Conservation (phyloP, 768 basidiomycete species). For the Jaapia argillacea region DNA sequence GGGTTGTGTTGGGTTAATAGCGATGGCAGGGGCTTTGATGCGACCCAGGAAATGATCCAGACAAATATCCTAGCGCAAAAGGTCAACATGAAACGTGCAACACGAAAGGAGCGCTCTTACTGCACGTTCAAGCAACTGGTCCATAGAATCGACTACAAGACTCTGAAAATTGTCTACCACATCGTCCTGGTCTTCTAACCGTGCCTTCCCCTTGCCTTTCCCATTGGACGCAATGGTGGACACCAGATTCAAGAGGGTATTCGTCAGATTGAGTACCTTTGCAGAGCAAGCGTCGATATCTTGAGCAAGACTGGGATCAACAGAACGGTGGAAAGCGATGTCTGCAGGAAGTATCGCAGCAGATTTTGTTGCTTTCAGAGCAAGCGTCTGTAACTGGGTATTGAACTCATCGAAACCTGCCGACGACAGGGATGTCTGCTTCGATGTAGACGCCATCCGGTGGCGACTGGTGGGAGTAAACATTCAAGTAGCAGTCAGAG, state of each 20-base stretch:
- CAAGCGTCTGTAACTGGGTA: constrained; percentile 44
- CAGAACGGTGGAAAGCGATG: constrained; percentile 82
- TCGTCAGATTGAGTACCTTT: constrained; percentile 56
- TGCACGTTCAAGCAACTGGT: constrained; percentile 75
- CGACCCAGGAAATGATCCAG: constrained; percentile 72
- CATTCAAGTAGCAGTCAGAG: too few species aligned
- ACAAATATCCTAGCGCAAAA: constrained; percentile 54
- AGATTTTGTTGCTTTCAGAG: constrained; percentile 52
- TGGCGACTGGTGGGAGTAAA: too few species aligned
- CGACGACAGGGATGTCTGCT: constrained; percentile 8
- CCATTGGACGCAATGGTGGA: constrained; percentile 28
- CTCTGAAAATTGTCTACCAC: constrained; percentile 76
- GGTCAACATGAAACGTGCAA: background rate
- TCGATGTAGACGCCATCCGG: background rate
- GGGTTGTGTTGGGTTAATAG: constrained; percentile 31
- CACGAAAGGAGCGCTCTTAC: constrained; percentile 29
- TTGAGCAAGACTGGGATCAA: constrained; percentile 60
- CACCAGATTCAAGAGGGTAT: constrained; percentile 47
- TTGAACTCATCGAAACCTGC: constrained; percentile 44
- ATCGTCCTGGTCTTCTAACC: constrained; percentile 63
- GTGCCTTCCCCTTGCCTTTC: constrained; percentile 44
- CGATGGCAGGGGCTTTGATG: constrained; percentile 56
- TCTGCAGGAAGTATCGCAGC: constrained; percentile 61
- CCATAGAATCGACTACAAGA: constrained; percentile 74
- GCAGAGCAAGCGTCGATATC: constrained; percentile 63